These are phyloP conservation scores for Nicotiana otophora DNA, from an alignment of 257 asterid species.

Conservation along the genomic window DNA sequence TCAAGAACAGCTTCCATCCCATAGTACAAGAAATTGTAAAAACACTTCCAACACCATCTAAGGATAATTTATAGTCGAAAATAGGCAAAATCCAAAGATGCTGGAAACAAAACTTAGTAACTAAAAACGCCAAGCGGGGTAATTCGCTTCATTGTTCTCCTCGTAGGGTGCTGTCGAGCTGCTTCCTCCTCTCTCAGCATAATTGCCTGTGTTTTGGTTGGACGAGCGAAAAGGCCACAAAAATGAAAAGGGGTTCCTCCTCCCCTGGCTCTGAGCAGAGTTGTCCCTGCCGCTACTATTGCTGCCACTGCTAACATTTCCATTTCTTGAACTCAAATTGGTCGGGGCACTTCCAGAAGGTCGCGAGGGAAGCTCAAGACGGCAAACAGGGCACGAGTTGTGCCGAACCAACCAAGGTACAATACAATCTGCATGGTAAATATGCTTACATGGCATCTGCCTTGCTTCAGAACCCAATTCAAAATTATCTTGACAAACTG, in stretches of 20 bases:
- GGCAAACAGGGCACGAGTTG: slow-evolving; percentile 64
- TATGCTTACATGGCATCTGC: slow-evolving; percentile 53
- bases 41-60: background rate
- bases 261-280: slow-evolving; percentile 44
- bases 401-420: slow-evolving; percentile 52
- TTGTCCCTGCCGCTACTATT: slow-evolving; percentile 36
- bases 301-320: slow-evolving; percentile 22
- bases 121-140: slow-evolving; percentile 40
- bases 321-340: slow-evolving; percentile 28
- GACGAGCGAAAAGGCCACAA: slow-evolving; percentile 62
- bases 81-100: background rate
- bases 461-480: slow-evolving; percentile 38
- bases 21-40: background rate
- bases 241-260: slow-evolving; percentile 81
- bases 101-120: slow-evolving; percentile 23
- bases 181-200: slow-evolving; percentile 32
- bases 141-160: slow-evolving; percentile 24
- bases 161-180: slow-evolving; percentile 33
- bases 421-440: slow-evolving; percentile 53
- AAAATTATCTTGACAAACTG: slow-evolving; percentile 51
- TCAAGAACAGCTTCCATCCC: background rate
- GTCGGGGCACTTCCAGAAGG: slow-evolving; percentile 30
- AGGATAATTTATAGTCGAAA: background rate
- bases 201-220: slow-evolving; percentile 34
- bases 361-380: slow-evolving; percentile 36